Conservation (phyloP, 2,329 filamentous ascomycete species). For the Akanthomyces muscarius region DNA sequence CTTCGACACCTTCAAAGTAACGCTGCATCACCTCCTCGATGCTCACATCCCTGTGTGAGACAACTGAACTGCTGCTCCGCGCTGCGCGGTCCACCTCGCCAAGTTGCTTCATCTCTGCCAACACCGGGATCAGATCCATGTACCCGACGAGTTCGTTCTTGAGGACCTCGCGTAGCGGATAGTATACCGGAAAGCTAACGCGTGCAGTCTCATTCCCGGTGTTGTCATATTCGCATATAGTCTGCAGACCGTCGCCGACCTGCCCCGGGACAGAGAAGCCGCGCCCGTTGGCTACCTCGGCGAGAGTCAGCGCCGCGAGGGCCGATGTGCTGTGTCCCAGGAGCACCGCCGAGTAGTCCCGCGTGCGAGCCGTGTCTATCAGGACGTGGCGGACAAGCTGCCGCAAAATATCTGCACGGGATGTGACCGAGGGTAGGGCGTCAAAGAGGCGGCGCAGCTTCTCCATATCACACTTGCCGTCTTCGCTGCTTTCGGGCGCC, state of each 20-base stretch:
- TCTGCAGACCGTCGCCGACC: conserved; percentile 65
- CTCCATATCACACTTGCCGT: conserved; percentile 28
- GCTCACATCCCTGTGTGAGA: conserved; percentile 71
- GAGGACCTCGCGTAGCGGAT: conserved; percentile 80
- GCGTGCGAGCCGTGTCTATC: conserved; percentile 56
- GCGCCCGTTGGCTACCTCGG: conserved; percentile 86
- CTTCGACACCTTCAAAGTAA: conserved; percentile 79
- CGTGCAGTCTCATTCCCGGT: conserved; percentile 21
- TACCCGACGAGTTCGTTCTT: conserved; percentile 75
- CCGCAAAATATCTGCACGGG: conserved; percentile 67
- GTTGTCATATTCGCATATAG: conserved; percentile 31
- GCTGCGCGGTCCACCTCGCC: conserved; percentile 28
- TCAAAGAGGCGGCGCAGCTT: conserved; percentile 54
- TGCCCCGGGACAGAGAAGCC: conserved; percentile 81
- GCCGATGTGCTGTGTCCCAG: conserved; percentile 84
- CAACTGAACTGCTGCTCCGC: conserved; percentile 36
- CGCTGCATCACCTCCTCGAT: conserved; percentile 88
- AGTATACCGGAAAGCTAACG: conserved; percentile 53
- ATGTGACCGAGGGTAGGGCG: conserved; percentile 67
- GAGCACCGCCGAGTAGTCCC: conserved; percentile 65
- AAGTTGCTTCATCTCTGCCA: conserved; percentile 46
- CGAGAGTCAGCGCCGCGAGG: conserved; percentile 78
- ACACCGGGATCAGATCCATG: conserved; percentile 49
- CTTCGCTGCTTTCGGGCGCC: conserved; percentile 25
- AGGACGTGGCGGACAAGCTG: conserved; percentile 71